Percentiles rank a stretch among this genome's conserved stretches.
These are phyloP conservation scores for Solanum piurae DNA, from an alignment of 257 asterid genomes.

Conservation along the genomic window DNA sequence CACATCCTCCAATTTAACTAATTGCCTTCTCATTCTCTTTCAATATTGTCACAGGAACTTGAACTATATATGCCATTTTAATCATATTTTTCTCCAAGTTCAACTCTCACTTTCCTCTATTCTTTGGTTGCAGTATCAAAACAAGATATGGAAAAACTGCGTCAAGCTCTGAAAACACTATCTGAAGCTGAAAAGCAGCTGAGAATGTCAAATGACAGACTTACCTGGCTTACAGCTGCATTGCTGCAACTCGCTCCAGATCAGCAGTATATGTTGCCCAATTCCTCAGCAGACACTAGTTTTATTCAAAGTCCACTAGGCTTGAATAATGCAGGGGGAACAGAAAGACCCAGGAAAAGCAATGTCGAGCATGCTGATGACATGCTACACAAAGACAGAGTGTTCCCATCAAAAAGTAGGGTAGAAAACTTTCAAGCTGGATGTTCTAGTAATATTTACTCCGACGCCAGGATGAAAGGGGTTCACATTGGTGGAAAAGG, in stretches of 20 bases:
- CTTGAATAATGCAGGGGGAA: conserved; percentile 20
- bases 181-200: conserved; percentile 98
- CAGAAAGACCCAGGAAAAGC: conserved; percentile 33
- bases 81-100: not conserved
- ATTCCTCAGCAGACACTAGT: conserved; percentile 65
- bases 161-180: conserved; percentile 82
- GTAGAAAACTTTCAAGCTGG: conserved; percentile 29
- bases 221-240: conserved; percentile 97
- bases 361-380: conserved; percentile 34
- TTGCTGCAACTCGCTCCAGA: conserved; percentile 94
- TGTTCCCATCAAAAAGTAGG: conserved; percentile 6
- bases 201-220: conserved; percentile 72
- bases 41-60: not conserved
- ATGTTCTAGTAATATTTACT: conserved; percentile 24
- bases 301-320: conserved; percentile 53
- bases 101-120: not conserved
- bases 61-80: not conserved
- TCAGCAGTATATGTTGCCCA: conserved; percentile 60
- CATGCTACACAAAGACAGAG: conserved; percentile 14
- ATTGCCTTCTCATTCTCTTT: not conserved
- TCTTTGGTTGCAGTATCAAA: conserved; percentile 50
- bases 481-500: conserved; percentile 15
- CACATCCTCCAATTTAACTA: not conserved
- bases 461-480: conserved; percentile 21
- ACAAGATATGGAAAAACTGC: conserved; percentile 86